Evolutionary conservation across 2,329 filamentous ascomycete genomes (phyloP).

Genomic region (Mariannaea sp.): DNA sequence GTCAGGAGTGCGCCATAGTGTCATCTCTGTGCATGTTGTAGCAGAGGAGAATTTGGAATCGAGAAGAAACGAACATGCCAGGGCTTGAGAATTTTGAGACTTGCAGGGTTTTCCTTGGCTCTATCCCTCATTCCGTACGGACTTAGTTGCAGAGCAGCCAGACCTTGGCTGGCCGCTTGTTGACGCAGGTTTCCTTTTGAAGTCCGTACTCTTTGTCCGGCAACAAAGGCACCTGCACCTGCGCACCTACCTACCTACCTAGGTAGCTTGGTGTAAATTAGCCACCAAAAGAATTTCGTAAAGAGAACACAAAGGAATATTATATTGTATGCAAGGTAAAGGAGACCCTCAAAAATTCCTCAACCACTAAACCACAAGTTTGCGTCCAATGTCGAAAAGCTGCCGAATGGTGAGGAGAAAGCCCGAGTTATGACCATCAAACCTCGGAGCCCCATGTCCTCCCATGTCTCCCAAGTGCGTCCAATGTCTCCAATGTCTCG

Average conservation of each 20-base stretch:
- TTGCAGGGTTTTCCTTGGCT: neutral
- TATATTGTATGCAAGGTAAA: neutral
- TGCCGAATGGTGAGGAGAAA: neutral
- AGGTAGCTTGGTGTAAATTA: too few relatives aligned
- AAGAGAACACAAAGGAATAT: too few relatives aligned
- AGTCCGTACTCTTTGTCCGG: too few relatives aligned
- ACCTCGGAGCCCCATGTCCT: conserved; percentile 1
- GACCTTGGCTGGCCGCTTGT: too few relatives aligned
- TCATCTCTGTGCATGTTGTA: too few relatives aligned
- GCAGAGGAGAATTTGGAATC: neutral
- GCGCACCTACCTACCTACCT: too few relatives aligned
- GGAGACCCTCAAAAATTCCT: neutral
- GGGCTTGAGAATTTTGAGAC: neutral
- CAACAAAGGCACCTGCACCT: too few relatives aligned
- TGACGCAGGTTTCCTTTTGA: too few relatives aligned
- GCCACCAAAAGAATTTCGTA: too few relatives aligned
- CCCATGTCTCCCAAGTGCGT: neutral
- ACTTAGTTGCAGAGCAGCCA: too few relatives aligned
- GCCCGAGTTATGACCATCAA: conserved; percentile 1
- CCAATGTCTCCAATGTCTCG: conserved; percentile 14
- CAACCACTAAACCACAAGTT: neutral
- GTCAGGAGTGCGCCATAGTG: too few relatives aligned
- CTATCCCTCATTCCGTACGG: neutral
- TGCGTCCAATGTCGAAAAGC: neutral
- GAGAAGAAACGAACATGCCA: neutral